A percentile compares a stretch with the other conserved stretches of the same genome.
These are phyloP conservation scores for Pichia sp. DNA, from an alignment of 1,139 yeast genomes.

Conservation along the genomic window DNA sequence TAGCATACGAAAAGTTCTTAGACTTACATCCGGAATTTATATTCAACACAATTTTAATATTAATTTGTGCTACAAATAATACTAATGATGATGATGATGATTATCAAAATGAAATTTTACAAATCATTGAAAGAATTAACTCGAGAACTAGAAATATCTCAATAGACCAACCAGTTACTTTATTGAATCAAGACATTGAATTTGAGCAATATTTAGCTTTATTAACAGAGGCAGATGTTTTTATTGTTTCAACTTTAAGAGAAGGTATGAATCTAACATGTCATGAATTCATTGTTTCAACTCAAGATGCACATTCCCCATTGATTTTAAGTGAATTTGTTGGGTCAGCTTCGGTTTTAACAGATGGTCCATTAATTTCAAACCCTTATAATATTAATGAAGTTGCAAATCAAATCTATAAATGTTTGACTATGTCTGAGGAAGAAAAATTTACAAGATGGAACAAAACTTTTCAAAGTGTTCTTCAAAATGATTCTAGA, in stretches of 20 bases:
- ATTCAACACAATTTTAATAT: conserved; percentile 67
- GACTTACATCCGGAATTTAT: conserved; percentile 63
- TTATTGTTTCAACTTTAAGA: conserved; percentile 83
- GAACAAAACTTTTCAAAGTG: conserved; percentile 51
- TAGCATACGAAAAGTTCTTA: conserved; percentile 80
- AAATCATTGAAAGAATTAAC: conserved; percentile 80
- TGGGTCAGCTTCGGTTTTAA: conserved; percentile 80
- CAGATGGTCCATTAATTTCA: conserved; percentile 65
- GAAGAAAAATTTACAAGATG: conserved; percentile 58
- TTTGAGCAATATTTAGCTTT: conserved; percentile 86
- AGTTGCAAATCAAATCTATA: conserved; percentile 55
- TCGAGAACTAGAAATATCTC: conserved; percentile 68
- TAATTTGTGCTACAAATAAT: conserved; percentile 63
- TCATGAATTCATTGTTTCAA: conserved; percentile 84
- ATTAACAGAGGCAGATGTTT: conserved; percentile 77
- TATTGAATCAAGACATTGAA: conserved; percentile 80
- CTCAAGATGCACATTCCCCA: conserved; percentile 69
- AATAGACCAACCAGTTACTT: conserved; percentile 72
- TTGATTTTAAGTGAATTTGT: conserved; percentile 86
- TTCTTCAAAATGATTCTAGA: conserved; percentile 61
- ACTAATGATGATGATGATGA: conserved; percentile 38
- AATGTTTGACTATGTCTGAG: conserved; percentile 56
- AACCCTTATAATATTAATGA: conserved; percentile 86
- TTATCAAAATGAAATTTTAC: conserved; percentile 65
- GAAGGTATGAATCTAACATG: conserved; percentile 97